These are phyloP conservation scores for Boletus huronensis DNA, from an alignment of 768 basidiomycete species.

Conservation along the genomic window DNA sequence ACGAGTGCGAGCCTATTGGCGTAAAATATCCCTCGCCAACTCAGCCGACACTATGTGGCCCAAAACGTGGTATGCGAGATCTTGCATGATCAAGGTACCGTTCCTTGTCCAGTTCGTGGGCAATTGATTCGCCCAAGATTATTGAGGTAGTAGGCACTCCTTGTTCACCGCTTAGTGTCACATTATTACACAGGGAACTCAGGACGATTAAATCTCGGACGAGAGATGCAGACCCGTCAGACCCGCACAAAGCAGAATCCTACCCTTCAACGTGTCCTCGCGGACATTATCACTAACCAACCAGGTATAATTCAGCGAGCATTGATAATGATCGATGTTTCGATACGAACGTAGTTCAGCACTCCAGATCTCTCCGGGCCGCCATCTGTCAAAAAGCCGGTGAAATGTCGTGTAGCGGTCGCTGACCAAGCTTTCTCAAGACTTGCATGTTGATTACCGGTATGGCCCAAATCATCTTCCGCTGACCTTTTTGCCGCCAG, in stretches of 20 bases:
- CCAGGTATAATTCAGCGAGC: neutral
- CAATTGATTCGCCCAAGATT: too few species aligned
- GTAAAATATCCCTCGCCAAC: neutral
- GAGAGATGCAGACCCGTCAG: too few species aligned
- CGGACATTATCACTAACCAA: too few species aligned
- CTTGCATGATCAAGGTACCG: too few species aligned
- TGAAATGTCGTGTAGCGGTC: neutral
- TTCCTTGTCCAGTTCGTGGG: too few species aligned
- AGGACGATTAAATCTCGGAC: too few species aligned
- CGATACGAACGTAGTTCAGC: neutral
- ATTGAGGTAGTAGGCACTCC: too few species aligned
- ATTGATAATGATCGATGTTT: neutral
- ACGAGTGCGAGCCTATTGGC: neutral
- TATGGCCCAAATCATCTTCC: neutral
- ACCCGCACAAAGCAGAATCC: too few species aligned
- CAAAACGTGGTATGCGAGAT: constrained; percentile 2
- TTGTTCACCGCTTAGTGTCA: too few species aligned
- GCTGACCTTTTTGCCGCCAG: neutral
- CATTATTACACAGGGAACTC: too few species aligned
- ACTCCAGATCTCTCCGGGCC: neutral
- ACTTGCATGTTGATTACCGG: neutral
- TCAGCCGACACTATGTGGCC: neutral
- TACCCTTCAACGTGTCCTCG: too few species aligned
- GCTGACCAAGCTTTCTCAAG: neutral
- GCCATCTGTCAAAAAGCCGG: neutral